Percentiles rank a stretch among this genome's conserved stretches.
These are phyloP conservation scores for Suhomyces terraborum DNA, from an alignment of 1,139 yeast genomes.

Conservation along the genomic window DNA sequence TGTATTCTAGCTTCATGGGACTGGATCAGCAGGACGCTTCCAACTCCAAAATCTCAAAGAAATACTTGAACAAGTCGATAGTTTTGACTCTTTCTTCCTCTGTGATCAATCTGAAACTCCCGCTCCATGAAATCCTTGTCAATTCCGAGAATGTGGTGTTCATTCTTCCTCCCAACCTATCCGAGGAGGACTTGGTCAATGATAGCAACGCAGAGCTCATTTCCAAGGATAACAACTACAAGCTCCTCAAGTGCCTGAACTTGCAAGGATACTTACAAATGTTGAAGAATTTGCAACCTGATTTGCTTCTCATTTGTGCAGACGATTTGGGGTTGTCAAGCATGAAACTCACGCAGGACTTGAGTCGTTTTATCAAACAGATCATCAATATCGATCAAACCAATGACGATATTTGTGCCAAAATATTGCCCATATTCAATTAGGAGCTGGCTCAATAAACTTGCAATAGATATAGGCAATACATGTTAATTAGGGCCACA, in stretches of 20 bases:
- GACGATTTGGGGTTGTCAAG: slow-evolving; percentile 45
- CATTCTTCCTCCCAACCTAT: slow-evolving; percentile 49
- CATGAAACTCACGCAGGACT: slow-evolving; percentile 36
- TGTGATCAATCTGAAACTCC: slow-evolving; percentile 41
- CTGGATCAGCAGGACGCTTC: slow-evolving; percentile 11
- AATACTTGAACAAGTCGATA: slow-evolving; percentile 38
- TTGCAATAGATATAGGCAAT: background rate
- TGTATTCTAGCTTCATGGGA: slow-evolving; percentile 28
- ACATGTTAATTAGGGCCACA: background rate
- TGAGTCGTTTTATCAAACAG: slow-evolving; percentile 42
- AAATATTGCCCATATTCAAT: slow-evolving; percentile 30
- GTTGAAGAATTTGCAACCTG: slow-evolving; percentile 46
- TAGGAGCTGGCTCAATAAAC: slow-evolving; percentile 13
- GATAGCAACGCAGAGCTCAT: slow-evolving; percentile 18
- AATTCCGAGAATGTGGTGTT: slow-evolving; percentile 47
- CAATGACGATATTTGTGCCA: slow-evolving; percentile 31
- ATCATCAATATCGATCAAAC: slow-evolving; percentile 40
- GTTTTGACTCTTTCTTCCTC: slow-evolving; percentile 50
- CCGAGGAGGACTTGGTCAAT: slow-evolving; percentile 41
- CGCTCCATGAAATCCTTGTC: slow-evolving; percentile 42
- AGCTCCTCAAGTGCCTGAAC: slow-evolving; percentile 44
- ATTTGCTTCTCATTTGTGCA: slow-evolving; percentile 43
- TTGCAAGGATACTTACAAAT: slow-evolving; percentile 46
- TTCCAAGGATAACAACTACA: slow-evolving; percentile 33
- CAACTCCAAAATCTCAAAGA: slow-evolving; percentile 17